Conservation (phyloP, 1,284 basidiomycete species). For the Marasmius fiardii region DNA sequence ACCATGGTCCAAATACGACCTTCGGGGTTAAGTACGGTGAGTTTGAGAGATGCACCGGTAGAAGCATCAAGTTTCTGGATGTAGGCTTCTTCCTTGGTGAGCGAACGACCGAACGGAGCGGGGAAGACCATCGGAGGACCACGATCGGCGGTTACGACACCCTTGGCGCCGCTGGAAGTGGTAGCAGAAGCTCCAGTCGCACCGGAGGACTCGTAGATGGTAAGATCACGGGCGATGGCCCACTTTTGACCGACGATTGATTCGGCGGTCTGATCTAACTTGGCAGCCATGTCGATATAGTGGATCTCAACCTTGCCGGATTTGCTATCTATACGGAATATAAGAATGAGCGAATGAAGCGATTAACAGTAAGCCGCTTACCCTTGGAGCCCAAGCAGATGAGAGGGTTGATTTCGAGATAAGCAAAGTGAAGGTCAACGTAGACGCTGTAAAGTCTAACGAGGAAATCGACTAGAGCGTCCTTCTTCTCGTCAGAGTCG, state of each 20-base stretch:
- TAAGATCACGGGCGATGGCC: conserved; percentile 93
- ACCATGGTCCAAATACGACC: conserved; percentile 99
- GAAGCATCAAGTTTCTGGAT: conserved; percentile 98
- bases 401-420: conserved; percentile 99
- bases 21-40: conserved; percentile 89
- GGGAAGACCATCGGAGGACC: conserved; percentile 99
- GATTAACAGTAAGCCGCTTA: neutral
- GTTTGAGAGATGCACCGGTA: conserved; percentile 96
- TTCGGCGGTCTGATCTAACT: conserved; percentile 98
- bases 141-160: conserved; percentile 73
- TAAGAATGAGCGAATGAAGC: neutral
- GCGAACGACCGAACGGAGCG: conserved; percentile 95
- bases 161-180: conserved; percentile 41
- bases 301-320: conserved; percentile 79
- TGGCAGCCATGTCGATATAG: conserved; percentile 99
- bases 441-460: conserved; percentile 96
- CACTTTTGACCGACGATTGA: conserved; percentile 98
- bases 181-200: conserved; percentile 33
- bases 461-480: conserved; percentile 83
- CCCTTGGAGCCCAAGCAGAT: conserved; percentile 77
- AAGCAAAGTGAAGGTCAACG: conserved; percentile 96
- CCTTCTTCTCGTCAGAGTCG: conserved; percentile 77
- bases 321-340: conserved; percentile 42
- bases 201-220: conserved; percentile 57
- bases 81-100: conserved; percentile 99